Evolutionary conservation across 768 basidiomycete species (phyloP), one percentile per base, ranked within the genome.

Genomic region (Russula abietina): DNA sequence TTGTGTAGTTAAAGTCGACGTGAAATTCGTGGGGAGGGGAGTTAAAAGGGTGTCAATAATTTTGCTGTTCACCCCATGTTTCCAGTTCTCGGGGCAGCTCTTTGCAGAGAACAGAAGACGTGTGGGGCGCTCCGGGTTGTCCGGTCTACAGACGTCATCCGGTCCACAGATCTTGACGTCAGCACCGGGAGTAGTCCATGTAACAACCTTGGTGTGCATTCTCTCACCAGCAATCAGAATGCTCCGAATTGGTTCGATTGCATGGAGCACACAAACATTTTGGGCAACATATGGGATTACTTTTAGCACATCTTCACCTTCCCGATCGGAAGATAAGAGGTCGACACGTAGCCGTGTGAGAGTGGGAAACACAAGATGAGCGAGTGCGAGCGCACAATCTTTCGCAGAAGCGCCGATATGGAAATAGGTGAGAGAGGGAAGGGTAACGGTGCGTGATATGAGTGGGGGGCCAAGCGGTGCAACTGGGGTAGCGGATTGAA

Each of bases 191-290:
- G 17, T n/a, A n/a, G 19, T 45, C 43, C 43, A 45, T 9, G 43
- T 8, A 45, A n/a, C 0, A 4, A 55, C 17, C 41, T 26, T 28
- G 55, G 41, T 12, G 10, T 1, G 9, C 3, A 0, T n/a, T 9
- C 4, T 30, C 22, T 7, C 2, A 26, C n/a, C 22, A 4, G 1
- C 9, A 26, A 56, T 16, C 22, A 38, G 2, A 16, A 61, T 3
- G 30, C 59, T 64, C 41, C n/a, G 56, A 16, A 66, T 28, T 19
- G 62, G 62, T 4, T 26, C 32, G 4, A 26, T 17, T 30, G 63
- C 58, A 12, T 63, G 65, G 1, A 36, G 32, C 11, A 39, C 61
- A 38, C 51, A 41, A 30, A 43, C 26, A 19, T 55, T 43, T 55
- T 28, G 55, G 2, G 28, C 55, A 6, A 43, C 24, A 19, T 43